Percentiles rank a stretch among this genome's conserved stretches.
These are phyloP conservation scores for Tetrapisispora nanseiensis DNA, from an alignment of 805 yeast species.

Conservation along the genomic window DNA sequence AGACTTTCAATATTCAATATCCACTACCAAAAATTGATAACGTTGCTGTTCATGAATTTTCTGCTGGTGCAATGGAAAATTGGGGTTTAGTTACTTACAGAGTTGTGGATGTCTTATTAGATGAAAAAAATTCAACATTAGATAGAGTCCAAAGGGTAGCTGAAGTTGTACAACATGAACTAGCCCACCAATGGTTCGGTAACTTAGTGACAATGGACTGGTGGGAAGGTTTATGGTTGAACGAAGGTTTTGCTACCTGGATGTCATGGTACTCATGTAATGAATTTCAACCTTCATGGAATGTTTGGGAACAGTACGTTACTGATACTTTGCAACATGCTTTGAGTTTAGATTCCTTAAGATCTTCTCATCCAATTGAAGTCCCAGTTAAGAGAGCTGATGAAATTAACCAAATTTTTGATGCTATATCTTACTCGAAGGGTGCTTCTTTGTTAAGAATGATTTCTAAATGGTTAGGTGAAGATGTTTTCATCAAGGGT, in stretches of 20 bases:
- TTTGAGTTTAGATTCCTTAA: slow-evolving; percentile 61
- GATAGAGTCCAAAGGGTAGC: slow-evolving; percentile 64
- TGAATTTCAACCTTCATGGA: slow-evolving; percentile 72
- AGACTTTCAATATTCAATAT: slow-evolving; percentile 63
- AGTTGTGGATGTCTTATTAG: slow-evolving; percentile 63
- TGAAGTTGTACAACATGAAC: slow-evolving; percentile 79
- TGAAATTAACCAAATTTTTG: slow-evolving; percentile 77
- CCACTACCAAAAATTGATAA: slow-evolving; percentile 75
- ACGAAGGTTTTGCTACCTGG: slow-evolving; percentile 88
- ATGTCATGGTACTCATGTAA: slow-evolving; percentile 82
- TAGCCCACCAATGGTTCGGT: slow-evolving; percentile 91
- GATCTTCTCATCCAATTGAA: slow-evolving; percentile 80
- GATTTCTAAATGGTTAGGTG: slow-evolving; percentile 75
- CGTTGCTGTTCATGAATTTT: slow-evolving; percentile 74
- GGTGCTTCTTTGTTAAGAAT: slow-evolving; percentile 73
- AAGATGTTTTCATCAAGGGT: slow-evolving; percentile 66
- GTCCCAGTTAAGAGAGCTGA: slow-evolving; percentile 71
- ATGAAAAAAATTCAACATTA: slow-evolving; percentile 58
- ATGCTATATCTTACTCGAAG: slow-evolving; percentile 73
- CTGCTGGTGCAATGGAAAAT: slow-evolving; percentile 88
- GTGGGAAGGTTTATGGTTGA: slow-evolving; percentile 87
- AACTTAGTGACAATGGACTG: slow-evolving; percentile 84
- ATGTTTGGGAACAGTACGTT: slow-evolving; percentile 78
- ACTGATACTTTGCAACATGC: slow-evolving; percentile 69
- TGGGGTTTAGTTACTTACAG: slow-evolving; percentile 75